Evolutionary conservation across 1,139 yeast genomes (phyloP), one percentile per base, ranked within the genome.

Genomic region (Hansenula sp.): DNA sequence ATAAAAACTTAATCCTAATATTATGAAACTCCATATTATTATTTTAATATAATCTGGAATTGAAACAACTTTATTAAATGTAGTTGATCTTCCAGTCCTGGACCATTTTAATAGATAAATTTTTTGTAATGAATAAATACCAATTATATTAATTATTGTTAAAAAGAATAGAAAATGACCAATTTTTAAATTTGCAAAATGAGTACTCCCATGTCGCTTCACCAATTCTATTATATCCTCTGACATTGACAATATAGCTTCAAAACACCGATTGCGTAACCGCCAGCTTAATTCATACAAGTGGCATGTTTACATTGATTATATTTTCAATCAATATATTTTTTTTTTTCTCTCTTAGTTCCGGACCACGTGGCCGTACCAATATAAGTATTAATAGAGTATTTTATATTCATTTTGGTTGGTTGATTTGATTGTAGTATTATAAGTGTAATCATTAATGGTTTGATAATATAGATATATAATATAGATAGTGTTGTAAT

Each of bases 121-220:
- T 28, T 33, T 45, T 32, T 50, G 52, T 29, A 54, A 46, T 7
- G 48, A 28, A 12, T 43, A 45, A 3, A 59, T 41, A 29, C 44
- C 41, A 26, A 56, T 36, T 2, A 61, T 46, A 41, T 68, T 69
- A 2, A 64, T 37, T 1, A 65, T 31, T 3, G 76, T 62, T 2
- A 71, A 32, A 3, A 60, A 55, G 8, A 77, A 54, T 2, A 73
- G 50, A 6, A 66, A 48, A 51, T 74, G 73, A 1, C 84, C 84
- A 48, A 69, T 77, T 43, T 68, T 67, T 44, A 75, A 50, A 49
- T 77, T 73, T 37, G 61, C 61, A 38, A 52, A 55, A 47, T 68
- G 71, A 33, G 63, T 68, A 26, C 60, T 60, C 35, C 62, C 73
- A 38, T 53, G 57, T 9, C 57, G 42, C 32, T 46, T 52, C 21